phyloP scores from a whole-genome alignment of 108 stramenopile species.

The Mediolabrus comicus region DNA sequence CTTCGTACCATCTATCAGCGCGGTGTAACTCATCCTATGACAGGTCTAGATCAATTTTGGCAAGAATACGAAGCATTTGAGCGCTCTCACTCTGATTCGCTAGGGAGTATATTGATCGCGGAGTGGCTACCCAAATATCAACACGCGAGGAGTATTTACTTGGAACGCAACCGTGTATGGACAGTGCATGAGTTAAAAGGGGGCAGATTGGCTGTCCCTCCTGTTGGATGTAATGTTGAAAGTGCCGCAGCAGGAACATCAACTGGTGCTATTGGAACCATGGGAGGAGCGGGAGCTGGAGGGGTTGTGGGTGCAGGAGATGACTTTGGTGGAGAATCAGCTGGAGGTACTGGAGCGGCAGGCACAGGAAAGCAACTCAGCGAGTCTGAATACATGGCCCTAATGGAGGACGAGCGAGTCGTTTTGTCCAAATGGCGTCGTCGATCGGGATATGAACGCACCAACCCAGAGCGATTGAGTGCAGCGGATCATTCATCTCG shows the following conservation, averaged over 20 bases:
- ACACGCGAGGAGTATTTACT: conserved; percentile 82
- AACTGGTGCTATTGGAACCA: neutral
- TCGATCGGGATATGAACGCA: conserved; percentile 79
- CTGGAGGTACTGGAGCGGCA: conserved; percentile 16
- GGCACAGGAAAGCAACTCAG: conserved; percentile 11
- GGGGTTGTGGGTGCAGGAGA: conserved; percentile 24
- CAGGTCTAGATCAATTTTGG: conserved; percentile 82
- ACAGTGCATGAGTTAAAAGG: conserved; percentile 47
- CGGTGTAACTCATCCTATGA: conserved; percentile 80
- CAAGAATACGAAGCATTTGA: conserved; percentile 87
- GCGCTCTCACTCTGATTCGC: conserved; percentile 65
- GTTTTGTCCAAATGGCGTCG: conserved; percentile 71
- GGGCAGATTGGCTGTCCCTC: conserved; percentile 68
- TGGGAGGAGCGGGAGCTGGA: conserved; percentile 7
- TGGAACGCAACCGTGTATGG: conserved; percentile 80
- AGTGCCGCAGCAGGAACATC: conserved; percentile 11
- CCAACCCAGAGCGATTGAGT: conserved; percentile 83
- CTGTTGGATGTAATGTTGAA: conserved; percentile 41
- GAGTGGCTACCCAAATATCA: conserved; percentile 83
- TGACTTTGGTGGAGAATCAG: conserved; percentile 21
- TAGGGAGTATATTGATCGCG: conserved; percentile 71
- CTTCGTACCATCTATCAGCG: conserved; percentile 77
- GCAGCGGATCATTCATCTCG: conserved; percentile 53
- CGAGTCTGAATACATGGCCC: conserved; percentile 51
- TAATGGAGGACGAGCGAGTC: conserved; percentile 63